Conservation (phyloP, 2,329 filamentous ascomycete species). For the Stemphylium lycopersici region DNA sequence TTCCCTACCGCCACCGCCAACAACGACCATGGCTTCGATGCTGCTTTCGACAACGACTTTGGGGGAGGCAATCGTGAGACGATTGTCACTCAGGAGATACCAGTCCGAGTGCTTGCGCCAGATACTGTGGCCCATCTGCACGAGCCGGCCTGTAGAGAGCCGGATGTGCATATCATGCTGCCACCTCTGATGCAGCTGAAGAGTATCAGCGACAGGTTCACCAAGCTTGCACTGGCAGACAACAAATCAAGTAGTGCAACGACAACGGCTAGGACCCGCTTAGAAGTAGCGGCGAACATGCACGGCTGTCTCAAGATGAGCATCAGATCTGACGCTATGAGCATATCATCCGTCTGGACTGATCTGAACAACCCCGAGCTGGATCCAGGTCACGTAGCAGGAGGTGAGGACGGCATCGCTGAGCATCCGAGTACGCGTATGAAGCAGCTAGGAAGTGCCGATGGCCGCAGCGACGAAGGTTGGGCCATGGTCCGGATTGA, state of each 20-base stretch:
- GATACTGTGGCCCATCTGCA: constrained; percentile 89
- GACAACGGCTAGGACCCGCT: constrained; percentile 55
- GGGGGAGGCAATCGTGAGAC: constrained; percentile 76
- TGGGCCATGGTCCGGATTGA: constrained; percentile 93
- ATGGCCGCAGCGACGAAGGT: constrained; percentile 73
- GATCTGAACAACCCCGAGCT: constrained; percentile 86
- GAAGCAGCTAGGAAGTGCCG: constrained; percentile 61
- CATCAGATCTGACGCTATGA: constrained; percentile 81
- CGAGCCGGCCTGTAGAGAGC: constrained; percentile 87
- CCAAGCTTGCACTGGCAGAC: constrained; percentile 67
- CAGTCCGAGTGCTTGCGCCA: constrained; percentile 86
- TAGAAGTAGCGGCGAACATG: constrained; percentile 94
- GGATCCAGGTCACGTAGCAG: constrained; percentile 74
- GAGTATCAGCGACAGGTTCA: constrained; percentile 93
- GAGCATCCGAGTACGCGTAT: constrained; percentile 84
- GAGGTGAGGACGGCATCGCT: constrained; percentile 69
- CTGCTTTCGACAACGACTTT: constrained; percentile 32
- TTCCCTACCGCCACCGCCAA: constrained; percentile 35
- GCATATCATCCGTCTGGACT: constrained; percentile 85
- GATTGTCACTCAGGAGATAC: constrained; percentile 92
- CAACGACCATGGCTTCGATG: constrained; percentile 37
- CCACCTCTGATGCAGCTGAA: constrained; percentile 89
- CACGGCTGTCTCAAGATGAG: constrained; percentile 82
- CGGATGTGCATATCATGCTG: constrained; percentile 91
- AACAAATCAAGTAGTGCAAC: constrained; percentile 46